Percentiles rank a stretch among this genome's conserved stretches.
These are phyloP conservation scores for Naganishia friedmannii DNA, from an alignment of 768 basidiomycete species.

Conservation along the genomic window DNA sequence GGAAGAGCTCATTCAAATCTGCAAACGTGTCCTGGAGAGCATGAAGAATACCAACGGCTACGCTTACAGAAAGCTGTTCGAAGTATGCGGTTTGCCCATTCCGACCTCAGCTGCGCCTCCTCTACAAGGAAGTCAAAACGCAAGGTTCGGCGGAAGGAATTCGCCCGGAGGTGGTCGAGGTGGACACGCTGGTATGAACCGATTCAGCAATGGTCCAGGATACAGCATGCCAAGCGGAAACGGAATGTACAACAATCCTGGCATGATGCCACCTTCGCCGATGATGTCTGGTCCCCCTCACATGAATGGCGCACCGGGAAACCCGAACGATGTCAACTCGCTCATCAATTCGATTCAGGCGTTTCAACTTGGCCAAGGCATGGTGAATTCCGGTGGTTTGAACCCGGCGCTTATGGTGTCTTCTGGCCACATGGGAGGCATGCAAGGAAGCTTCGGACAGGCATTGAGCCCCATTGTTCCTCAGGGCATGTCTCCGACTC, in stretches of 20 bases:
- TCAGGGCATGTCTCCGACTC: constrained; percentile 33
- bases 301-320: constrained; percentile 9
- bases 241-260: constrained; percentile 21
- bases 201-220: constrained; percentile 15
- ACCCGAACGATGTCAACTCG: constrained; percentile 19
- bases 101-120: constrained; percentile 33
- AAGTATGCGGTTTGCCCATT: constrained; percentile 88
- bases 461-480: constrained; percentile 34
- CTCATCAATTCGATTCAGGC: constrained; percentile 34
- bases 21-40: constrained; percentile 79
- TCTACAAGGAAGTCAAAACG: neutral
- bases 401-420: constrained; percentile 40
- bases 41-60: constrained; percentile 92
- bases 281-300: constrained; percentile 12
- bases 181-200: neutral
- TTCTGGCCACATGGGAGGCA: constrained; percentile 14
- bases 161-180: constrained; percentile 1
- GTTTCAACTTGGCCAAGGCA: constrained; percentile 33
- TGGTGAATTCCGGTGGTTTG: constrained; percentile 32
- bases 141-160: constrained; percentile 2
- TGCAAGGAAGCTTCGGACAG: constrained; percentile 43
- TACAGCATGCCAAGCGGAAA: constrained; percentile 3
- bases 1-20: constrained; percentile 71
- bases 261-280: constrained; percentile 15
- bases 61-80: constrained; percentile 86